Evolutionary conservation across 2,329 filamentous ascomycete species (phyloP), one percentile per base, ranked within the genome.

Genomic region (Fusarium odoratissimum): DNA sequence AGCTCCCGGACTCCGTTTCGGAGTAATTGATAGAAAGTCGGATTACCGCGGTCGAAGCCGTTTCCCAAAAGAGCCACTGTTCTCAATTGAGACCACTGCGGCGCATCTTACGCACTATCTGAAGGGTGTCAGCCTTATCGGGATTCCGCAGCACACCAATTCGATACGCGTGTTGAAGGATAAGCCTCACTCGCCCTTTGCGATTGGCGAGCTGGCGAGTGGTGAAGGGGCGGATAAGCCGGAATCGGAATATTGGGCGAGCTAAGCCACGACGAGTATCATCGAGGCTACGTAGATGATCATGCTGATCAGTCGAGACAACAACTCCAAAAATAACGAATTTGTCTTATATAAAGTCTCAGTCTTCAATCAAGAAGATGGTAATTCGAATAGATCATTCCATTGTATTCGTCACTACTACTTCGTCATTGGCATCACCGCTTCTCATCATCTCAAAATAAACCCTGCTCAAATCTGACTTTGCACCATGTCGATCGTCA

Each of bases 201-300:
- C 38, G 31, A 64, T 65, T 66, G 63, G 63, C 31, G 60, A 45
- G 13, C 16, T 10, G 1, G 19, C 21, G n/a, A 45, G 8, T 61
- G 19, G 49, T 21, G 33, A 54, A 54, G 49, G 49, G 42, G 31
- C 41, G 49, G 58, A 35, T 38, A 25, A 28, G 42, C 28, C 37
- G 5, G 37, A 63, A 30, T 64, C 41, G 38, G 64, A 28, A 23
- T 35, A 52, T 54, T 62, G 63, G 5, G 31, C 55, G 57, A 58
- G 44, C 66, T 64, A 69, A 69, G 64, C 66, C 66, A 64, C 58
- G 28, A 41, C 48, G 19, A 19, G 25, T 62, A 48, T 40, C 25
- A 37, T 46, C 17, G 42, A 38, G 19, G 35, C 40, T 54, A 31
- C 46, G 63, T 57, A 25, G 55, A 23, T 31, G 12, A 67, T 67